These are phyloP conservation scores for Thalassiosira profunda DNA, from an alignment of 108 stramenopile genomes.

Conservation along the genomic window DNA sequence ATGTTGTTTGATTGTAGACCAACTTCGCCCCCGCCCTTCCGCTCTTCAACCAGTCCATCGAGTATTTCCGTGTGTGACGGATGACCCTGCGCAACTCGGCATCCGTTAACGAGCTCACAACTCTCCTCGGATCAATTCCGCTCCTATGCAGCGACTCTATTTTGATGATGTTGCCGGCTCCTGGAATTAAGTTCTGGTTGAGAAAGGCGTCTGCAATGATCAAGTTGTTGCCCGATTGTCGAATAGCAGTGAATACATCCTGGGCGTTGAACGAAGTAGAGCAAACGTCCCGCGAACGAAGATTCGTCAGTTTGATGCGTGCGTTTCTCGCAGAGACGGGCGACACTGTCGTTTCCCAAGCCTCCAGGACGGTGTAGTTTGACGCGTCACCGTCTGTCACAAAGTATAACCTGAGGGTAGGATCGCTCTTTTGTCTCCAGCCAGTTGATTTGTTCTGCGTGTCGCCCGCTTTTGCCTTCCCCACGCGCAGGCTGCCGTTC, in stretches of 20 bases:
- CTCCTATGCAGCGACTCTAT: slow-evolving; percentile 62
- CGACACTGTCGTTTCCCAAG: slow-evolving; percentile 44
- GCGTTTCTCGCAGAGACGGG: slow-evolving; percentile 45
- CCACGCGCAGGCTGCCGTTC: slow-evolving; percentile 53
- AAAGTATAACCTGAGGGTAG: slow-evolving; percentile 38
- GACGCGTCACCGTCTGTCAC: neutral
- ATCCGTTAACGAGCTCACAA: slow-evolving; percentile 39
- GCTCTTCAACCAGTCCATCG: slow-evolving; percentile 58
- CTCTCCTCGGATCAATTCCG: slow-evolving; percentile 55
- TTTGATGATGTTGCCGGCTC: slow-evolving; percentile 78
- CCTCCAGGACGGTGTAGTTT: slow-evolving; percentile 32
- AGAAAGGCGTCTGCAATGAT: slow-evolving; percentile 65
- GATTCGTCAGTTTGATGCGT: slow-evolving; percentile 45
- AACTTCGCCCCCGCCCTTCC: slow-evolving; percentile 57
- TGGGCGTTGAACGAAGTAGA: slow-evolving; percentile 44
- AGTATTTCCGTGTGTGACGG: slow-evolving; percentile 41
- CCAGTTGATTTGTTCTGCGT: slow-evolving; percentile 6
- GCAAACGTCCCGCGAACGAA: slow-evolving; percentile 48
- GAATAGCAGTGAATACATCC: slow-evolving; percentile 41
- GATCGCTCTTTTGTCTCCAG: slow-evolving; percentile 45
- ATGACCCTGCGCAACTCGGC: slow-evolving; percentile 47
- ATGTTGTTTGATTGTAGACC: slow-evolving; percentile 69
- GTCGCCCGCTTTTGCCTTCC: slow-evolving; percentile 13
- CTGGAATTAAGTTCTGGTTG: slow-evolving; percentile 63
- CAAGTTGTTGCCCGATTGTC: slow-evolving; percentile 16